These are phyloP conservation scores for Nemania sp. DNA, from an alignment of 2,329 filamentous ascomycete genomes.

Conservation along the genomic window DNA sequence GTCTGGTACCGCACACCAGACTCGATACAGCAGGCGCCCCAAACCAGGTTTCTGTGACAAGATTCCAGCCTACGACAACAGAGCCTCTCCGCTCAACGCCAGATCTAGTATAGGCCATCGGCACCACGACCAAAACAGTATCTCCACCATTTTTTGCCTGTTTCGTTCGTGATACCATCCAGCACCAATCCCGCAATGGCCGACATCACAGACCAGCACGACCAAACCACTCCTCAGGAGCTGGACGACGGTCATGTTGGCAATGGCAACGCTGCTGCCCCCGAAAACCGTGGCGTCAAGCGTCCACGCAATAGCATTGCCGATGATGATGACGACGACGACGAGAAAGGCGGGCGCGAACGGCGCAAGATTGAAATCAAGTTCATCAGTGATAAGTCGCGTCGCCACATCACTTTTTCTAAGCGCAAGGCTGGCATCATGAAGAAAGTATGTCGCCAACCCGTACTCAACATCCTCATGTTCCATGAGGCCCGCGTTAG, in stretches of 20 bases:
- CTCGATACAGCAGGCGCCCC: constrained; percentile 61
- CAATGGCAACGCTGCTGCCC: constrained; percentile 75
- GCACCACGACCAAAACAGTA: constrained; percentile 74
- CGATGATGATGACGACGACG: constrained; percentile 97
- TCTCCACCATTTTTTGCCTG: constrained; percentile 69
- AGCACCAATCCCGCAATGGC: constrained; percentile 66
- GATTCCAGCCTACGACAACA: constrained; percentile 59
- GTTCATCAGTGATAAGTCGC: constrained; percentile 99
- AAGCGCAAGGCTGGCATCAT: constrained; percentile 99
- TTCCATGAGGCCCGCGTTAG: constrained; percentile 39
- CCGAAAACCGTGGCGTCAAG: constrained; percentile 87
- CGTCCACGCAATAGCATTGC: constrained; percentile 83
- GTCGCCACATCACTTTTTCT: constrained; percentile 98
- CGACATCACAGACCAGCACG: constrained; percentile 83
- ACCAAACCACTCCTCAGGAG: constrained; percentile 79
- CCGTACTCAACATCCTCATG: constrained; percentile 8
- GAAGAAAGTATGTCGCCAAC: constrained; percentile 86
- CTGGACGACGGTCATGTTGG: constrained; percentile 80
- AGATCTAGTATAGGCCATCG: constrained; percentile 75
- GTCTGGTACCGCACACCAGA: constrained; percentile 55
- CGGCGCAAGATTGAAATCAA: constrained; percentile 99
- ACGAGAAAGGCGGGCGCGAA: constrained; percentile 97
- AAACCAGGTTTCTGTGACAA: constrained; percentile 68
- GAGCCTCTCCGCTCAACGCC: constrained; percentile 66
- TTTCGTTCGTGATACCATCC: constrained; percentile 63